A percentile compares a stretch with the other conserved stretches of the same genome.
These are phyloP conservation scores for Zoysia pacifica DNA, from an alignment of 176 grass and related monocot species.

Conservation along the genomic window DNA sequence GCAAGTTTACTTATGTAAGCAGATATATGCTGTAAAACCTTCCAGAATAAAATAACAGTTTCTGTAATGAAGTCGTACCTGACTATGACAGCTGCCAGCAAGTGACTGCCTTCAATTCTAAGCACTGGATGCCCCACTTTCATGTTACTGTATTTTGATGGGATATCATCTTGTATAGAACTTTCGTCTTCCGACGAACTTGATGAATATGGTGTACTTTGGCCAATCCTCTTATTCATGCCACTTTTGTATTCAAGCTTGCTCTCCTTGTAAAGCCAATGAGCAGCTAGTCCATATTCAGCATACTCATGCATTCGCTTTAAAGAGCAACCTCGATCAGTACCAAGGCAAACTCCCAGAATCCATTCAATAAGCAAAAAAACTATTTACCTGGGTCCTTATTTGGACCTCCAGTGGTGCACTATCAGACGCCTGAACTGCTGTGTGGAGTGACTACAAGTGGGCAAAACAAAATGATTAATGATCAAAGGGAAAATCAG, in stretches of 20 bases:
- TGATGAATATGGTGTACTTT: constrained; percentile 58
- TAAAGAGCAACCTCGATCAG: constrained; percentile 43
- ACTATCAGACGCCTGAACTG: constrained; percentile 84
- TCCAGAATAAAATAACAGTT: constrained; percentile 36
- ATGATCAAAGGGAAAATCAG: constrained; percentile 18
- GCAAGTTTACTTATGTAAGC: constrained; percentile 43
- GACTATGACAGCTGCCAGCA: constrained; percentile 86
- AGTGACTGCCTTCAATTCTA: constrained; percentile 84
- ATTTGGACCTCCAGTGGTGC: constrained; percentile 94
- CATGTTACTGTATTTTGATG: constrained; percentile 80
- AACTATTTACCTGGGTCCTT: constrained; percentile 73
- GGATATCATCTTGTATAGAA: constrained; percentile 50
- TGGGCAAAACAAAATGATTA: constrained; percentile 32
- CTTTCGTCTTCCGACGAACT: constrained; percentile 69
- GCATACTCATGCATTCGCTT: constrained; percentile 96
- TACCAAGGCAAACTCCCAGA: constrained; percentile 33
- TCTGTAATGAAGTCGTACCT: constrained; percentile 54
- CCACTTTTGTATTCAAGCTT: constrained; percentile 48
- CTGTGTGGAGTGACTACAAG: constrained; percentile 90
- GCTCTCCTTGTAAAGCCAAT: constrained; percentile 99
- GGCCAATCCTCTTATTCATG: constrained; percentile 51
- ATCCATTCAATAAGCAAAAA: constrained; percentile 24
- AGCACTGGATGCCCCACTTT: constrained; percentile 92
- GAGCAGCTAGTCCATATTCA: constrained; percentile 90
- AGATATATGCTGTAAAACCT: constrained; percentile 31